Base-by-base conservation (phyloP, 2,329 filamentous ascomycete genomes). In the Apiospora arundinis region DNA sequence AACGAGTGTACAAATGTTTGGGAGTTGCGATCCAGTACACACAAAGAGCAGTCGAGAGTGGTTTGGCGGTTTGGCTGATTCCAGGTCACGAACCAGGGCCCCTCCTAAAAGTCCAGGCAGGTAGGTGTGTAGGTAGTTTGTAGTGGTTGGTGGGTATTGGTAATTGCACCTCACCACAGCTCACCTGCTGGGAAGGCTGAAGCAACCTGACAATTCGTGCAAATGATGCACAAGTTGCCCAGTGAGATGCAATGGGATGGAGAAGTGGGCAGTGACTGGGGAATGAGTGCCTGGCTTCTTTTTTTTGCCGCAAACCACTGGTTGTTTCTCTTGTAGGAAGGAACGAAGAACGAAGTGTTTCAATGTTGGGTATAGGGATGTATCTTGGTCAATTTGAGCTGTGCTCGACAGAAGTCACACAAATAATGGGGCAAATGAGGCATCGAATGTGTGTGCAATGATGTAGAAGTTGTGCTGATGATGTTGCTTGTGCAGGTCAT, bases 41-140 rank as follows among this genome's bases (percentile, higher is more conserved):
- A n/a, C 28, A 63, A 63, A 40, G 56, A 40, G 40, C 56, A 63
- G 56, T 14, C 32, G 56, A 63, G 56, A 16, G 52, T 37, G 52
- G 52, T 63, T 63, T 40, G 56, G 32, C 21, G 56, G 28, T 63
- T 37, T 63, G 56, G 32, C 23, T 63, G 56, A 63, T 23, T 63
- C 32, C 56, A 63, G 56, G 56, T 40, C 40, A 28, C 56, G 32
- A 18, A 40, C 56, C 52, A 18, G 52, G 52, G 52, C 52, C 56
- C 56, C 56, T 63, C 56, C 56, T 37, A 63, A 60, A 40, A 32
- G 42, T 45, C 21, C 56, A 63, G 56, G 56, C 56, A 40, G 52
- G 52, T 37, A 60, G 52, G 56, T 63, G 3, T 16, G 28, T 18
- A 37, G 16, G 25, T 25, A 49, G 9, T 23, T 40, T 63, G 56